Evolutionary conservation across 768 basidiomycete genomes (phyloP).

Genomic region (Lepiota brunneoincarnata): DNA sequence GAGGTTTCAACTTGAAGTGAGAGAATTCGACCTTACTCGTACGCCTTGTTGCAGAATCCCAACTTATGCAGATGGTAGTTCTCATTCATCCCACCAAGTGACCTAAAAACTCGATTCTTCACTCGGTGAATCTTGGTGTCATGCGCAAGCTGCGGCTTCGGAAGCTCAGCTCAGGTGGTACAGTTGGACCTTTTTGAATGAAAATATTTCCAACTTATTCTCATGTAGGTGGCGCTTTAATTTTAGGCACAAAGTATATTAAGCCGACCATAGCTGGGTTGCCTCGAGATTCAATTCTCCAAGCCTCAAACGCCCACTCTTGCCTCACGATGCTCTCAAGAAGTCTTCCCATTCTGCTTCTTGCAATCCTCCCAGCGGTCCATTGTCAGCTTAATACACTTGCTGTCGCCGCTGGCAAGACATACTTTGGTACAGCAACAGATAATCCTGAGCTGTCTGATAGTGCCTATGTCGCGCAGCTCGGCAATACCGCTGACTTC

Average conservation of each 20-base stretch:
- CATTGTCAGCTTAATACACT: conserved; percentile 52
- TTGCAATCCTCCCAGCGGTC: conserved; percentile 9
- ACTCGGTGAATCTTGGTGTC: not conserved
- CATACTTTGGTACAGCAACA: conserved; percentile 49
- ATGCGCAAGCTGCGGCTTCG: not conserved
- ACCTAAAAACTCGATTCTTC: not conserved
- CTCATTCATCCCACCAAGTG: conserved; percentile 6
- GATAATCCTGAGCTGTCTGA: conserved; percentile 45
- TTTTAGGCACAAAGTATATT: not conserved
- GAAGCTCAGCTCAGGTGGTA: not conserved
- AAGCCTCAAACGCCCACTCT: not conserved
- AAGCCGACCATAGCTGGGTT: not conserved
- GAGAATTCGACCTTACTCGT: not conserved
- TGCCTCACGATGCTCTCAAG: not conserved
- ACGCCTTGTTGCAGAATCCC: not conserved
- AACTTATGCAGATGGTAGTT: not conserved
- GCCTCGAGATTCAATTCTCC: not conserved
- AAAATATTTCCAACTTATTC: conserved; percentile 1
- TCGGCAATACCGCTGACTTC: conserved; percentile 37
- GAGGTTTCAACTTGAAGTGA: not conserved
- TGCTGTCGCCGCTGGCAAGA: conserved; percentile 40
- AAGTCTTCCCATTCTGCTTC: not conserved
- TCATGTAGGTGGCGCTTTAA: not conserved
- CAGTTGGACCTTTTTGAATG: not conserved
- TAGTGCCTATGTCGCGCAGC: conserved; percentile 33